Evolutionary conservation across 2,329 filamentous ascomycete species (phyloP), one percentile per base, ranked within the genome.

Genomic region (Paradendryphiella salina): DNA sequence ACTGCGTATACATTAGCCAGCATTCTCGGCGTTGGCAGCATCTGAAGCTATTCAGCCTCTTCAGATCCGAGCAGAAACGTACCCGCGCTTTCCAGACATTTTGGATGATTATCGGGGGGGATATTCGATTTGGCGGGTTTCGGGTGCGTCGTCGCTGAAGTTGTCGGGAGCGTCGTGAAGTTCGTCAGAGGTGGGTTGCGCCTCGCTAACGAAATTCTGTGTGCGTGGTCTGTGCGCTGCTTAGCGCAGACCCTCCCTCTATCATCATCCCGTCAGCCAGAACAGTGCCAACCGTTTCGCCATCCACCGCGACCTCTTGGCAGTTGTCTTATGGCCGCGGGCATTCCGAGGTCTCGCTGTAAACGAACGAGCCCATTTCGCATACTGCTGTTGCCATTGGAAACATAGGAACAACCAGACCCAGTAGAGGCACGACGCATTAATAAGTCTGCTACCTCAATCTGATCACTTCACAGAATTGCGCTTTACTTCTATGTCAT

Each of bases 1-100:
- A 77, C 82, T 84, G 66, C 67, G 29, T 39, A 20, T 33, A 46
- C n/a, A 58, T 73, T 63, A 74, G 67, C 63, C 23, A 45, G 10
- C 15, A 31, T 46, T 37, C 29, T 39, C 35, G 21, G 11, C 20
- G 28, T 28, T 5, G 31, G 18, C 29, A n/a, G 17, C 37, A 41
- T 43, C 11, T 14, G 31, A 9, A 7, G 21, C 31, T 28, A 14
- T 43, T 17, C 13, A 18, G 41, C 28, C 9, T 37, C 21, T 23
- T 13, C 21, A 21, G 32, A 10, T 20, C 4, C 9, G 17, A 15
- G 8, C 4, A 9, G 32, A 39, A 14, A 54, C 54, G n/a, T 57
- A 57, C 54, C 54, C 54, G 41, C 54, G 54, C 54, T 57, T 57
- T 47, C 46, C 47, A 52, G 54, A 50, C 54, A 57, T 57, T 48